Evolutionary conservation across 352 stramenopile genomes (phyloP).

Genomic region (Thraustotheca clavata): DNA sequence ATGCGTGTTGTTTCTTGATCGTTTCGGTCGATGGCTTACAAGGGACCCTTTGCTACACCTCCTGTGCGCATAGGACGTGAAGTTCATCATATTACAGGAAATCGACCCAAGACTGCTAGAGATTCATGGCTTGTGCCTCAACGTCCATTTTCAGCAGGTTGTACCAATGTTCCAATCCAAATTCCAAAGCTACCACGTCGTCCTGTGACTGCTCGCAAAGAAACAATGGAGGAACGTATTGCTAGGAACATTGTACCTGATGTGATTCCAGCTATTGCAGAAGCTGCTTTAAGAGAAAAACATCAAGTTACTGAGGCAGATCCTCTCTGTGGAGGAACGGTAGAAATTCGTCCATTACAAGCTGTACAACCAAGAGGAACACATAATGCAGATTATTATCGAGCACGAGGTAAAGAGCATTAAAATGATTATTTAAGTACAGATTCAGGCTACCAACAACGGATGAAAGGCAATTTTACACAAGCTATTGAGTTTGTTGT

Average conservation of each 20-base stretch:
- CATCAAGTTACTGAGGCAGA: constrained; percentile 2
- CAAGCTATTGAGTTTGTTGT: constrained; percentile 4
- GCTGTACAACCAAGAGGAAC: background rate
- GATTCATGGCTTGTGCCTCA: background rate
- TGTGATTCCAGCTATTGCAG: constrained; percentile 5
- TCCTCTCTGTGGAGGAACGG: constrained; percentile 7
- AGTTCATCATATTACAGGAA: constrained; percentile 11
- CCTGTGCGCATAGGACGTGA: constrained; percentile 5
- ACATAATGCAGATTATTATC: constrained; percentile 14
- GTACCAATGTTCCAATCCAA: background rate
- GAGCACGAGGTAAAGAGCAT: background rate
- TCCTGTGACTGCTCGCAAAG: background rate
- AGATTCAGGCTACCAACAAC: constrained; percentile 5
- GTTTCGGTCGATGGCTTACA: background rate
- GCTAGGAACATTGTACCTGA: background rate
- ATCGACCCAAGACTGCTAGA: background rate
- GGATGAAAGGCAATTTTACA: constrained; percentile 8
- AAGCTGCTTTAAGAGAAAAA: constrained; percentile 5
- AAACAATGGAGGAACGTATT: background rate
- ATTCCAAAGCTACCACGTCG: background rate
- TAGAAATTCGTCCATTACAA: constrained; percentile 14
- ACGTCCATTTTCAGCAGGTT: constrained; percentile 9
- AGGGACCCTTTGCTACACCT: constrained; percentile 9
- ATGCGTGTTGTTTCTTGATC: too few species aligned
- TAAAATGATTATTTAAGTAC: background rate